A percentile compares a stretch with the other conserved stretches of the same genome.
Conservation (phyloP, 805 yeast genomes). For the Lachancea meyersii region DNA sequence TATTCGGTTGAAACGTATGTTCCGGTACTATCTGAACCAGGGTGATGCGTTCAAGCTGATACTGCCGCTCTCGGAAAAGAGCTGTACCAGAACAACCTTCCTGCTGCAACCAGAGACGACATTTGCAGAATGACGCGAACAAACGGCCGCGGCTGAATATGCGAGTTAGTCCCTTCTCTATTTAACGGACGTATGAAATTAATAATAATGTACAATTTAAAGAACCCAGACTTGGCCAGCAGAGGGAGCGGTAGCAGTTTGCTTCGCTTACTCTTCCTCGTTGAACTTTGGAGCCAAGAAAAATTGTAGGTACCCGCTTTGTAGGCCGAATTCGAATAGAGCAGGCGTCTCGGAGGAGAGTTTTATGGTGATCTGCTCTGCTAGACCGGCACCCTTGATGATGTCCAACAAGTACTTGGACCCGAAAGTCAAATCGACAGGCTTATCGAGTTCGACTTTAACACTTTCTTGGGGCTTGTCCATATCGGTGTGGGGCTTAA, state of each 20-base stretch:
- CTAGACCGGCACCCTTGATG: conserved; percentile 80
- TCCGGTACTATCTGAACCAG: conserved; percentile 82
- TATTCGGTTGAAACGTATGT: conserved; percentile 64
- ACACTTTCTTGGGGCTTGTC: conserved; percentile 74
- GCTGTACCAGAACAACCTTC: conserved; percentile 52
- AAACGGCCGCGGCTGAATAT: not conserved
- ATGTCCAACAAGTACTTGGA: conserved; percentile 86
- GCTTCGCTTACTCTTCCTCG: conserved; percentile 58
- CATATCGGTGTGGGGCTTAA: conserved; percentile 77
- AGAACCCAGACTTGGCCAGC: not conserved
- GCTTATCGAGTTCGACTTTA: conserved; percentile 71
- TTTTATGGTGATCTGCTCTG: conserved; percentile 72
- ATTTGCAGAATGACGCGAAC: not conserved
- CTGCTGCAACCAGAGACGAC: conserved; percentile 25
- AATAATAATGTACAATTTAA: conserved; percentile 7
- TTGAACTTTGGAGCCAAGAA: conserved; percentile 97
- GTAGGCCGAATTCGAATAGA: conserved; percentile 79
- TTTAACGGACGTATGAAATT: conserved; percentile 5
- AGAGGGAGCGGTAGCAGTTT: not conserved
- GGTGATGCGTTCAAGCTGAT: conserved; percentile 89
- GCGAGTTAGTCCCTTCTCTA: conserved; percentile 6
- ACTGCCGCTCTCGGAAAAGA: conserved; percentile 64
- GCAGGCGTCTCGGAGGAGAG: conserved; percentile 92
- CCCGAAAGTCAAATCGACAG: conserved; percentile 86
- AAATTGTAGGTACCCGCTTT: conserved; percentile 86